phyloP scores from a whole-genome alignment of 352 stramenopile genomes.

The Saprolegnia parasitica region DNA sequence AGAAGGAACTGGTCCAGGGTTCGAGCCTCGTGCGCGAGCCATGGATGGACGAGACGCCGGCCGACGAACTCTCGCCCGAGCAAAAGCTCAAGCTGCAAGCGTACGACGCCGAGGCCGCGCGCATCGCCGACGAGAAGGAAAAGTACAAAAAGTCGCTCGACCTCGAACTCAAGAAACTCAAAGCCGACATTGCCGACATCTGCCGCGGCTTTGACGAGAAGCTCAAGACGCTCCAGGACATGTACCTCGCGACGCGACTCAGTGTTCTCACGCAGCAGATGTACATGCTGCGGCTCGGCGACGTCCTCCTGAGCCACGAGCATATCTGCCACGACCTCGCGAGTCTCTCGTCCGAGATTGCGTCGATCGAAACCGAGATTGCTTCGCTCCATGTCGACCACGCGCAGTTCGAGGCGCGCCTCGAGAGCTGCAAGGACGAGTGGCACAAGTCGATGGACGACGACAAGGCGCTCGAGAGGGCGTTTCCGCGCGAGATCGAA shows the following conservation, averaged over 20 bases:
- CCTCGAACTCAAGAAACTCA: slow-evolving; percentile 83
- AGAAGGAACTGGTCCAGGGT: slow-evolving; percentile 68
- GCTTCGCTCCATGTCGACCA: slow-evolving; percentile 39
- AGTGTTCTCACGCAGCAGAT: slow-evolving; percentile 59
- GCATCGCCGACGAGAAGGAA: slow-evolving; percentile 83
- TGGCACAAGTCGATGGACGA: slow-evolving; percentile 63
- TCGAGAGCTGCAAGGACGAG: slow-evolving; percentile 59
- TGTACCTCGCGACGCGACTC: slow-evolving; percentile 50
- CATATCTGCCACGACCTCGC: slow-evolving; percentile 37
- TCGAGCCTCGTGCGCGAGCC: slow-evolving; percentile 66
- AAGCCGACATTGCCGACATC: slow-evolving; percentile 76
- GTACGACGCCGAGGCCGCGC: slow-evolving; percentile 59
- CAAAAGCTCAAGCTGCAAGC: slow-evolving; percentile 66
- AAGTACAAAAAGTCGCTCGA: slow-evolving; percentile 88
- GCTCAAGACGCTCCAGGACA: slow-evolving; percentile 51
- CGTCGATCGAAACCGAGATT: slow-evolving; percentile 31
- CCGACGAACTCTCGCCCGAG: slow-evolving; percentile 74
- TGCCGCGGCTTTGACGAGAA: slow-evolving; percentile 83
- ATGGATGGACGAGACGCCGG: slow-evolving; percentile 83
- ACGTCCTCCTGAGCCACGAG: slow-evolving; percentile 52
- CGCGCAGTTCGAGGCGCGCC: slow-evolving; percentile 44
- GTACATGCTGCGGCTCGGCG: slow-evolving; percentile 58
- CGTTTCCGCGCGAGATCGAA: slow-evolving; percentile 64
- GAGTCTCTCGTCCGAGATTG: slow-evolving; percentile 29
- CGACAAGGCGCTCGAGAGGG: slow-evolving; percentile 57